Percentiles rank a stretch among this genome's conserved stretches.
These are phyloP conservation scores for Xylariaceae sp. DNA, from an alignment of 2,329 filamentous ascomycete genomes.

Conservation along the genomic window DNA sequence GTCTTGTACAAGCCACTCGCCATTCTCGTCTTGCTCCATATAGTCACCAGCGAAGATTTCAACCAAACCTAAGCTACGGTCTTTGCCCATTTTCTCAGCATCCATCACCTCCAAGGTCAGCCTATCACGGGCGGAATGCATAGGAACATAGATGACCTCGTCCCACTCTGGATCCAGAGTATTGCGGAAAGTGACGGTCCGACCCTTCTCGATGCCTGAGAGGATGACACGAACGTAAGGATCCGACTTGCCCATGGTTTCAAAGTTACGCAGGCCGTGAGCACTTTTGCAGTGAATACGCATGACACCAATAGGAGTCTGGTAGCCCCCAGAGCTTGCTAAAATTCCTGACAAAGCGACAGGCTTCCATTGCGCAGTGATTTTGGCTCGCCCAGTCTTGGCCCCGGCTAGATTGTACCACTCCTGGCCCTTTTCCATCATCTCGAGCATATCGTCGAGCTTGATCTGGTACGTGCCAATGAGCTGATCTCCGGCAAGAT, in stretches of 20 bases:
- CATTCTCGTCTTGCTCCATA: slow-evolving; percentile 70
- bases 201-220: slow-evolving; percentile 83
- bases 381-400: slow-evolving; percentile 80
- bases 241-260: slow-evolving; percentile 95
- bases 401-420: slow-evolving; percentile 88
- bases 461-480: slow-evolving; percentile 94
- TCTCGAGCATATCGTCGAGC: slow-evolving; percentile 85
- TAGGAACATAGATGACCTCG: slow-evolving; percentile 88
- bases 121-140: slow-evolving; percentile 80
- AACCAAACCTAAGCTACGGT: slow-evolving; percentile 78
- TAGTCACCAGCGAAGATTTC: slow-evolving; percentile 78
- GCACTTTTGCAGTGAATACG: slow-evolving; percentile 87
- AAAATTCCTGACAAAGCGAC: slow-evolving; percentile 78
- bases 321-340: slow-evolving; percentile 79
- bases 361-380: slow-evolving; percentile 92
- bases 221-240: slow-evolving; percentile 86
- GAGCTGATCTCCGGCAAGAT: slow-evolving; percentile 75
- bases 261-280: slow-evolving; percentile 80
- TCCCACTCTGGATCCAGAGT: slow-evolving; percentile 95
- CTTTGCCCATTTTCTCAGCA: slow-evolving; percentile 84
- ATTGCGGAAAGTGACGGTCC: slow-evolving; percentile 94
- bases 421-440: slow-evolving; percentile 88
- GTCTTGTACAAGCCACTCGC: slow-evolving; percentile 77
- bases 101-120: slow-evolving; percentile 94
- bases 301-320: slow-evolving; percentile 92